phyloP scores from a whole-genome alignment of 805 yeast species.

The Scheffersomyces coipomensis region DNA sequence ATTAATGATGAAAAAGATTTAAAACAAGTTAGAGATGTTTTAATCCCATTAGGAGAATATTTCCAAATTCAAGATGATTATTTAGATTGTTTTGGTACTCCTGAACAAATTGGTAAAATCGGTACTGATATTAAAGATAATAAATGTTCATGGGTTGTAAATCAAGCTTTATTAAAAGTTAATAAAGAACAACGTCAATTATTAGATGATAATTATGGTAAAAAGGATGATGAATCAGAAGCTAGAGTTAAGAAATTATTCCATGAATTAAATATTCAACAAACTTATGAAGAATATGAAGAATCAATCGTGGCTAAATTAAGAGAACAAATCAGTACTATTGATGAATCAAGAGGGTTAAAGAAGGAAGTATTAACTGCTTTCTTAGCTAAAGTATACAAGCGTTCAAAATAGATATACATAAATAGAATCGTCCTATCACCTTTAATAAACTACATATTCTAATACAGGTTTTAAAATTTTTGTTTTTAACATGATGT shows the following conservation, averaged over 20 bases:
- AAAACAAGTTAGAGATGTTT: conserved; percentile 81
- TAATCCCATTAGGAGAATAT: conserved; percentile 95
- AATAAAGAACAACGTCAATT: conserved; percentile 77
- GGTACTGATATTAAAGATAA: conserved; percentile 98
- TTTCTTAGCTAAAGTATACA: conserved; percentile 89
- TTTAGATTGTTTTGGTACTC: conserved; percentile 95
- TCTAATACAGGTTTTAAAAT: no score
- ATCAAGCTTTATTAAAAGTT: conserved; percentile 82
- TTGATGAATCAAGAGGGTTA: conserved; percentile 93
- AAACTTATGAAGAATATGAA: conserved; percentile 77
- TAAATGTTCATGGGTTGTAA: conserved; percentile 97
- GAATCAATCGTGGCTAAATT: conserved; percentile 69
- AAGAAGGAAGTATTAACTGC: conserved; percentile 80
- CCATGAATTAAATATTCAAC: conserved; percentile 67
- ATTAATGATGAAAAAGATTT: conserved; percentile 67
- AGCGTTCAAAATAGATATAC: conserved; percentile 72
- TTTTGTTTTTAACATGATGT: no score
- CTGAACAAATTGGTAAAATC: conserved; percentile 95
- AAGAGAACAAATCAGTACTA: conserved; percentile 57
- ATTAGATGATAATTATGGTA: conserved; percentile 88
- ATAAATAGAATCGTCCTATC: no score
- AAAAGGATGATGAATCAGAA: conserved; percentile 70
- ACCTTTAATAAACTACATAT: no score
- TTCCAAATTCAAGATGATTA: conserved; percentile 98
- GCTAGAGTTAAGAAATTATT: conserved; percentile 70